A percentile compares a stretch with the other conserved stretches of the same genome.
phyloP scores from a whole-genome alignment of 177 flowering plant species.

The Vitis hybrid region DNA sequence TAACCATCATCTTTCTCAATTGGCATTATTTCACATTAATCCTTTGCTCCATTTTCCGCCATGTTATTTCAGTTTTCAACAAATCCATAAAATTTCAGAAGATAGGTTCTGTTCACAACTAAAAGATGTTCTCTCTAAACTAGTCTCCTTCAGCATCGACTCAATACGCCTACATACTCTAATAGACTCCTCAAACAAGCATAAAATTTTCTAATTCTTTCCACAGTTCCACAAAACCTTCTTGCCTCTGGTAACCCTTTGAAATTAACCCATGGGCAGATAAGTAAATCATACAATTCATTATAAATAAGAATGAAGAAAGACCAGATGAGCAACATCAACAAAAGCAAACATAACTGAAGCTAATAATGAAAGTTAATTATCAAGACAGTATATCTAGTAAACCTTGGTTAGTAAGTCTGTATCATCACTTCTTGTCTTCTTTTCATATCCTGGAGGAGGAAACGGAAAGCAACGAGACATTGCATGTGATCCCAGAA shows the following conservation, averaged over 20 bases:
- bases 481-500: conserved; percentile 33
- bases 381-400: background rate
- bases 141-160: no score
- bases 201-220: no score
- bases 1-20: no score
- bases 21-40: no score
- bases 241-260: background rate
- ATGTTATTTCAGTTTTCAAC: no score
- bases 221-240: no score
- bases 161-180: no score
- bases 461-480: conserved; percentile 60
- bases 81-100: no score
- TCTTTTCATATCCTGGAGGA: conserved; percentile 52
- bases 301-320: background rate
- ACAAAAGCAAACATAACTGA: conserved; percentile 1
- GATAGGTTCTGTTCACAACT: no score
- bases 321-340: background rate
- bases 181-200: no score
- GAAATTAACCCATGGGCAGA: background rate
- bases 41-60: no score
- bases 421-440: conserved; percentile 26
- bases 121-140: no score
- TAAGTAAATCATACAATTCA: background rate
- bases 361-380: background rate
- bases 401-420: conserved; percentile 39